Evolutionary conservation across 495 filamentous ascomycete genomes (phyloP), one percentile per base, ranked within the genome.

Genomic region (Neurospora africana): DNA sequence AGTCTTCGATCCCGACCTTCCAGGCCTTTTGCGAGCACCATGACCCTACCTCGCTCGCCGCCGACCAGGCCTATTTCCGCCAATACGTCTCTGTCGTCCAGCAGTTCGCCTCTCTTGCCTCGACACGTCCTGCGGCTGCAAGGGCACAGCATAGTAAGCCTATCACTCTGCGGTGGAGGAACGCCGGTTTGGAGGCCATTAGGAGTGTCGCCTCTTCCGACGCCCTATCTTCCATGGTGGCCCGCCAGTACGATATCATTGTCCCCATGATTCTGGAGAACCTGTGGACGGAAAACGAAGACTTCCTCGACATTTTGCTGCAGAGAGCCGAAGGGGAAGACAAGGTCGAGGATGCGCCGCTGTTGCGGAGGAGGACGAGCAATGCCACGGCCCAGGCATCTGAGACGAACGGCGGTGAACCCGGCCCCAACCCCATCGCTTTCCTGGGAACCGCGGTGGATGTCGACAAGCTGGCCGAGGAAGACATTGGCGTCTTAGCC

Each of bases 221-320:
- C 68, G 88, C 89, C 58, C 84, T 97, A 58, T 88, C 89, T 0
- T 89, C 89, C 6, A 88, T 92, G 72, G 90, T 89, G 27, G 91
- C 89, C 58, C 88, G 88, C 73, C 92, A 93, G 78, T 83, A 96
- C 73, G 85, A 87, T 70, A 84, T 92, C 69, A 87, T 94, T 65
- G 85, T 97, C 44, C 93, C 94, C 43, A 89, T 93, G 76, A 90
- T 97, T 35, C 80, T 98, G 61, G 88, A 93, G 76, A 97, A 96
- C 74, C 81, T 98, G 33, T 93, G 92, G 83, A 91, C 91, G 21
- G 89, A 91, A 33, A 87, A 90, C 73, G 91, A 91, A 58, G 86
- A 89, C 58, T 86, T 91, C 68, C 82, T 98, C 30, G 80, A 86
- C 35, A 79, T 86, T 6, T 78, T 97, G 70, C 86, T 89, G 71